Base-by-base conservation (phyloP, 371 early-diverging fungal genomes). In the Mucor piriformis region DNA sequence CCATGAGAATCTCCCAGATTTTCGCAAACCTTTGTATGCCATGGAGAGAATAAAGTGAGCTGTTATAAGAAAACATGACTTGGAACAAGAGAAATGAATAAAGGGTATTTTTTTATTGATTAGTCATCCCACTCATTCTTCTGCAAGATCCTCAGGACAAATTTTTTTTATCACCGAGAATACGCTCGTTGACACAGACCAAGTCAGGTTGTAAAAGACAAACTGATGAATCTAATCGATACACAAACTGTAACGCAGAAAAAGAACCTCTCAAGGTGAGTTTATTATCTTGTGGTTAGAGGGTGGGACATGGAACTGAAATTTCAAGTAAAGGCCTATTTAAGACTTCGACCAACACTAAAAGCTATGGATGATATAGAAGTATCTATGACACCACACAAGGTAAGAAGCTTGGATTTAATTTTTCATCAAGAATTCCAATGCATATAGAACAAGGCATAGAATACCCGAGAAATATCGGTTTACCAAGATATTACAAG, bases 401-500 rank as follows among this genome's bases (percentile, higher is more conserved):
- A 69, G 51, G 79, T 75, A 73, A 34, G 12, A n/a, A n/a, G n/a
- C n/a, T n/a, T n/a, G n/a, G 3, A 12, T 13, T 37, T 37, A n/a
- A 34, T 6, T 21, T 20, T 18, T 8, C 6, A 13, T 10, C 8
- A 18, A 69, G 70, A 55, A 67, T 52, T 73, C 70, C 1, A 73
- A 67, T 42, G 74, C 70, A 29, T 69, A 73, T 27, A 60, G 81
- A 47, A 67, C 72, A 29, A 74, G 80, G 11, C 62, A 70, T 27
- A 64, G 70, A 50, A 63, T 77, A 34, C 60, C 85, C 5, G 82
- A 84, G 50, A 76, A 74, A 27, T 87, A 88, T 61, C 63, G 75
- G 61, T 90, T 90, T 49, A 83, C 87, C 1, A 82, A 81, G 38
- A 83, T 89, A n/a, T 77, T 90, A 51, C 51, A 57, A 12, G 80